Evolutionary conservation across 805 yeast species (phyloP).

Genomic region (Groenewaldozyma tartarivorans): DNA sequence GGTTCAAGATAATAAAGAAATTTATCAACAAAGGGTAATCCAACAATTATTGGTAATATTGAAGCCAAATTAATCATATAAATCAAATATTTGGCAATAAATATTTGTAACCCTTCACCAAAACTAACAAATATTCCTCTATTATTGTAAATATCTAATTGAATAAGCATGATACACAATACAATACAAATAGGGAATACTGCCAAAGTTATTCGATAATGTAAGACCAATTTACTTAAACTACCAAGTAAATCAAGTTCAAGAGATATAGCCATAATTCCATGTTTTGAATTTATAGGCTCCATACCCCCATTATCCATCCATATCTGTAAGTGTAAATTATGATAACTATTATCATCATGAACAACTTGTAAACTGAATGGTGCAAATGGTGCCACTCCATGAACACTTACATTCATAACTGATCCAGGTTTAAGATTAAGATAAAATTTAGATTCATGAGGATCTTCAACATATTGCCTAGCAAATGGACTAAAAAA

Average conservation of each 20-base stretch:
- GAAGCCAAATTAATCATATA: constrained; percentile 22
- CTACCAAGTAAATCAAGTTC: constrained; percentile 47
- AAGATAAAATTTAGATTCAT: constrained; percentile 74
- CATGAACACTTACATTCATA: constrained; percentile 42
- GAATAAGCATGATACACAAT: constrained; percentile 43
- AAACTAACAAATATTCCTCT: constrained; percentile 35
- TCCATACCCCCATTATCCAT: constrained; percentile 15
- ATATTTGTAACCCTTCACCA: constrained; percentile 34
- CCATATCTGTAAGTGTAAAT: constrained; percentile 25
- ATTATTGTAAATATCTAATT: constrained; percentile 37
- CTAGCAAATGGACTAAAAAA: constrained; percentile 54
- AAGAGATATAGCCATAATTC: constrained; percentile 14
- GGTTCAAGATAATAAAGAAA: constrained; percentile 37
- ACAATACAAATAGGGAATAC: constrained; percentile 57
- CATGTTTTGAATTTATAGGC: constrained; percentile 11
- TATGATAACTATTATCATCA: constrained; percentile 8
- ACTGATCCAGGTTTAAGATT: constrained; percentile 34
- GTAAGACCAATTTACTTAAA: constrained; percentile 53
- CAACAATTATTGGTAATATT: constrained; percentile 19
- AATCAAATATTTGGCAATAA: constrained; percentile 26
- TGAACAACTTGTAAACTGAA: constrained; percentile 20
- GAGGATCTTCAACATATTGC: constrained; percentile 55
- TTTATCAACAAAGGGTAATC: constrained; percentile 31
- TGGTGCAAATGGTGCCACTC: constrained; percentile 64
- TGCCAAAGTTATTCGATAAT: constrained; percentile 65